Percentiles rank a stretch among this genome's conserved stretches.
Evolutionary conservation across 2,329 filamentous ascomycete species (phyloP).

Genomic region (Coniochaeta prunicola): DNA sequence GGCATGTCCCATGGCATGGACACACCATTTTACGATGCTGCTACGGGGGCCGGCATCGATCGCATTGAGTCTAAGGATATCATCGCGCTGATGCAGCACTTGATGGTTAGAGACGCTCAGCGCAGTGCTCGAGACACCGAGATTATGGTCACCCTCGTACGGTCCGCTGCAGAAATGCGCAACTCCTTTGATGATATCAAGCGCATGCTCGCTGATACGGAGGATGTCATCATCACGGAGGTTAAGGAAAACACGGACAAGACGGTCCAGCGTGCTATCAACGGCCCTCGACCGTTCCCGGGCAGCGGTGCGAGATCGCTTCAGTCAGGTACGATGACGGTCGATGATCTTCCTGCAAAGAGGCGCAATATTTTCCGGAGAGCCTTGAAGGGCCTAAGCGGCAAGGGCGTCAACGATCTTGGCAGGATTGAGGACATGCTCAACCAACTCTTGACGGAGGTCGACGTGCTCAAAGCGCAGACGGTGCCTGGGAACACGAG

Average conservation of each 20-base stretch:
- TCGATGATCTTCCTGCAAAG: conserved; percentile 59
- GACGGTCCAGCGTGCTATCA: conserved; percentile 73
- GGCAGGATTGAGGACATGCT: conserved; percentile 87
- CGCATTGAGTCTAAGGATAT: conserved; percentile 95
- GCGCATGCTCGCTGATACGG: conserved; percentile 81
- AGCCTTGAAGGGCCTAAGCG: conserved; percentile 83
- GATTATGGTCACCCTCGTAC: conserved; percentile 88
- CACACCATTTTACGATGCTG: conserved; percentile 83
- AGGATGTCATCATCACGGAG: conserved; percentile 79
- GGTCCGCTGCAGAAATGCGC: conserved; percentile 93
- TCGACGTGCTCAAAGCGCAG: conserved; percentile 71
- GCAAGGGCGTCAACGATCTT: conserved; percentile 82
- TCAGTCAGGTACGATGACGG: conserved; percentile 38
- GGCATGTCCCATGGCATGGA: conserved; percentile 88
- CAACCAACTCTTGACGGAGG: conserved; percentile 83
- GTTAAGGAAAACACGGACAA: conserved; percentile 85
- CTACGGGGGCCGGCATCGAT: conserved; percentile 82
- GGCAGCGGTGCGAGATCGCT: conserved; percentile 53
- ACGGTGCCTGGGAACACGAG: conserved; percentile 31
- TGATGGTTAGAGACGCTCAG: conserved; percentile 94
- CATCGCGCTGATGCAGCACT: conserved; percentile 94
- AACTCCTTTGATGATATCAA: conserved; percentile 95
- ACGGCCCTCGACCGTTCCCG: conserved; percentile 80
- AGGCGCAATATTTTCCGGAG: conserved; percentile 90
- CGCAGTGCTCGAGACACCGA: conserved; percentile 94